Conservation (phyloP, 2,329 filamentous ascomycete species). For the Trichoderma sp. region DNA sequence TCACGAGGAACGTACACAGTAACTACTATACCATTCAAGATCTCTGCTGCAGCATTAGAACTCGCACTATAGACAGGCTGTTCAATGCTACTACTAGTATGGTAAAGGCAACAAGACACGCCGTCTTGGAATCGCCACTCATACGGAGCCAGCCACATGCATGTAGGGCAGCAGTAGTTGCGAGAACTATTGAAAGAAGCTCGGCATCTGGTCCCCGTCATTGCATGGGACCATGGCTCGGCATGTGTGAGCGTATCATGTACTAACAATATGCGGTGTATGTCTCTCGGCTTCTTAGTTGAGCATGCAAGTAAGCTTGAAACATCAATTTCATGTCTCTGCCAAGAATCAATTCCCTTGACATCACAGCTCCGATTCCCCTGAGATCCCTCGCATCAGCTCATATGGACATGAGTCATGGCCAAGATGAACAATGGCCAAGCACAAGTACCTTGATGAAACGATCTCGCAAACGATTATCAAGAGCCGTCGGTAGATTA, state of each 20-base stretch:
- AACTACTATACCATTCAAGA: neutral
- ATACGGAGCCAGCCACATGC: neutral
- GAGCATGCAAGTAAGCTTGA: neutral
- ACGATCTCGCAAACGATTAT: neutral
- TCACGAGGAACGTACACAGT: neutral
- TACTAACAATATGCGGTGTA: constrained; percentile 18
- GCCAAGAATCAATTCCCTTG: neutral
- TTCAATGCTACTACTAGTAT: neutral
- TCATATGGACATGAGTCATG: neutral
- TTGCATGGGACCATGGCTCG: constrained; percentile 1
- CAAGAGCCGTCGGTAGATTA: neutral
- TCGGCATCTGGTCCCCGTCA: neutral
- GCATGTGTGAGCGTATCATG: neutral
- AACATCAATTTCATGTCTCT: constrained; percentile 1
- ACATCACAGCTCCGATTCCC: neutral
- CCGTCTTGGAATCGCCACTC: neutral
- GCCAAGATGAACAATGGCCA: neutral
- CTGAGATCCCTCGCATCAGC: neutral
- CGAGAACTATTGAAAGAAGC: neutral
- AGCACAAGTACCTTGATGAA: neutral
- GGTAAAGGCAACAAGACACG: neutral
- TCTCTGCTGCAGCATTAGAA: neutral
- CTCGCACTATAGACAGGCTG: neutral
- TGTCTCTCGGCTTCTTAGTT: neutral
- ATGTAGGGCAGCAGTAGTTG: neutral